Conservation (phyloP, 768 basidiomycete species). For the Thelephora ganbajun region DNA sequence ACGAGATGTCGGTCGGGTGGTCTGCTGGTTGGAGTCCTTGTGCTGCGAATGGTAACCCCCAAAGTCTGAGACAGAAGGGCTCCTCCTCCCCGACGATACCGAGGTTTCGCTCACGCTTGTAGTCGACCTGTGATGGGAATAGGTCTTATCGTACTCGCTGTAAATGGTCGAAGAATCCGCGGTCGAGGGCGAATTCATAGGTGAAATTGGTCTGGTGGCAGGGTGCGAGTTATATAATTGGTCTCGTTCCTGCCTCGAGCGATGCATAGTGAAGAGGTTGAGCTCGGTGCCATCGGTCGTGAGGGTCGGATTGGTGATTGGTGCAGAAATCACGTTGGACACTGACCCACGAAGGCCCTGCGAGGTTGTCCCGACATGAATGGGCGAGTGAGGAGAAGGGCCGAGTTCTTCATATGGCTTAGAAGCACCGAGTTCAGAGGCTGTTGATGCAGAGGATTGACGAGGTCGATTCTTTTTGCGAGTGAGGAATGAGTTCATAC, state of each 20-base stretch:
- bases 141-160: slow-evolving; percentile 31
- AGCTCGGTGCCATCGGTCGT: slow-evolving; percentile 60
- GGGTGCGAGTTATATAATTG: slow-evolving; percentile 25
- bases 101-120: slow-evolving; percentile 16
- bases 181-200: slow-evolving; percentile 34
- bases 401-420: slow-evolving; percentile 20
- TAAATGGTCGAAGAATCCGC: slow-evolving; percentile 47
- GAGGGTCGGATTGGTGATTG: slow-evolving; percentile 71
- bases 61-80: slow-evolving; percentile 40
- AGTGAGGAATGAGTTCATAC: slow-evolving; percentile 24
- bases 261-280: slow-evolving; percentile 43
- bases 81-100: slow-evolving; percentile 39
- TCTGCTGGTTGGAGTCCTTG: slow-evolving; percentile 11
- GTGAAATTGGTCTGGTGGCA: slow-evolving; percentile 29
- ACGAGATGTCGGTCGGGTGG: slow-evolving; percentile 20
- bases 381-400: slow-evolving; percentile 14
- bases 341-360: slow-evolving; percentile 12
- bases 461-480: slow-evolving; percentile 23
- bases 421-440: slow-evolving; percentile 17
- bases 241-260: slow-evolving; percentile 40
- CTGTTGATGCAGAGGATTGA: slow-evolving; percentile 17
- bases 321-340: slow-evolving; percentile 48
- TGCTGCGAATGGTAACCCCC: slow-evolving; percentile 11
- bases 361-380: slow-evolving; percentile 16
- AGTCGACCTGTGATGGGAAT: slow-evolving; percentile 16